Conservation (phyloP, 140 eudicot species). For the Senecio squalidus region DNA sequence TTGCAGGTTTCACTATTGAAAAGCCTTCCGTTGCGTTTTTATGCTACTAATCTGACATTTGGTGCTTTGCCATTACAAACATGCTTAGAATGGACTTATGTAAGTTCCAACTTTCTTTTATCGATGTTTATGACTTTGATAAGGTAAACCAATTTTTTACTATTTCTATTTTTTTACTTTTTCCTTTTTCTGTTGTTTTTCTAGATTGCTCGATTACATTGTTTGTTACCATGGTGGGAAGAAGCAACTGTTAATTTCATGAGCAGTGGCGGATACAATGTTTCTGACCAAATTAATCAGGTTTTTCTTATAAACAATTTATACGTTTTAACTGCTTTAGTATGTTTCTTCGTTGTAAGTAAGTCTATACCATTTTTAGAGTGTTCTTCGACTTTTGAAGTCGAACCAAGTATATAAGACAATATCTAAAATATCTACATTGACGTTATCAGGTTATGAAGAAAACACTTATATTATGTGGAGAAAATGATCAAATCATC, state of each 20-base stretch:
- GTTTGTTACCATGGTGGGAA: constrained; percentile 86
- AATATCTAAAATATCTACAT: background rate
- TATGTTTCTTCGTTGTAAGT: background rate
- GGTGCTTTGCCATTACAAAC: constrained; percentile 45
- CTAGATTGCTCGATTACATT: constrained; percentile 82
- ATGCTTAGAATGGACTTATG: constrained; percentile 79
- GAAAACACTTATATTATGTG: constrained; percentile 74
- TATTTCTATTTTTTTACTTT: too few relatives aligned
- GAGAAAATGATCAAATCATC: constrained; percentile 75
- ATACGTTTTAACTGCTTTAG: too few relatives aligned
- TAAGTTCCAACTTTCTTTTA: constrained; percentile 22
- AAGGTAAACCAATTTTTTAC: too few relatives aligned
- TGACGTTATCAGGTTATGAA: constrained; percentile 46
- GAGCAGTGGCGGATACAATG: constrained; percentile 82
- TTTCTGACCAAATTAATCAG: constrained; percentile 53
- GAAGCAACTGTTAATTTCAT: constrained; percentile 86
- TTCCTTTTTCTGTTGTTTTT: background rate
- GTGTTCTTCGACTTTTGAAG: background rate
- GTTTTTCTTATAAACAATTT: constrained; percentile 29
- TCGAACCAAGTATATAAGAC: background rate
- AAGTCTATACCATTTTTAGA: background rate
- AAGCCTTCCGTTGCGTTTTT: constrained; percentile 69
- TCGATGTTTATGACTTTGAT: background rate
- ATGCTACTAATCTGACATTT: constrained; percentile 59
- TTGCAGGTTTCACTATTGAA: constrained; percentile 65